Evolutionary conservation across 768 basidiomycete genomes (phyloP).

Genomic region (Collybiopsis confluens): DNA sequence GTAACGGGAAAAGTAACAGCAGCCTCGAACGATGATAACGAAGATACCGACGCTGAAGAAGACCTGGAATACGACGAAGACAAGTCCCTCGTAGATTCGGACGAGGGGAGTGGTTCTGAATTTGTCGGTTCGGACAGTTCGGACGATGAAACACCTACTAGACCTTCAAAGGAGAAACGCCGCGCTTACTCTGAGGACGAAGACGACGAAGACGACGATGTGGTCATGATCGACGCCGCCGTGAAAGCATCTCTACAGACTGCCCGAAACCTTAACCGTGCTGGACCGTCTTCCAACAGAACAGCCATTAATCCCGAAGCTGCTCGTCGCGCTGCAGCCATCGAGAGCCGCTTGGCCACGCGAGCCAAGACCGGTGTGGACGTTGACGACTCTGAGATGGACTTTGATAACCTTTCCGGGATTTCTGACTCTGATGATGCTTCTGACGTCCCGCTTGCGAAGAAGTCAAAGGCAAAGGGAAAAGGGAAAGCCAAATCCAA

Average conservation of each 20-base stretch:
- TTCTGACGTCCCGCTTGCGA: slow-evolving; percentile 9
- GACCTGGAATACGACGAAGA: slow-evolving; percentile 37
- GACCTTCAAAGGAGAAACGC: slow-evolving; percentile 12
- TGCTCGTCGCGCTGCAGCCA: slow-evolving; percentile 44
- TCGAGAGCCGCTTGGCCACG: slow-evolving; percentile 44
- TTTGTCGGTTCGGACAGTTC: slow-evolving; percentile 37
- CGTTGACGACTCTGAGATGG: slow-evolving; percentile 26
- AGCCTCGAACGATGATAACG: slow-evolving; percentile 20
- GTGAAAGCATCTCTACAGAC: slow-evolving; percentile 48
- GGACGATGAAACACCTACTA: slow-evolving; percentile 7
- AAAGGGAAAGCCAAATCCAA: slow-evolving; percentile 25
- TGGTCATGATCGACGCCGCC: slow-evolving; percentile 54
- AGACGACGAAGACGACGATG: slow-evolving; percentile 39
- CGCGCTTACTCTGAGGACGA: slow-evolving; percentile 21
- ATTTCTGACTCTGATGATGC: slow-evolving; percentile 22
- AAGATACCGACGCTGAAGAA: slow-evolving; percentile 30
- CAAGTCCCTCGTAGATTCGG: slow-evolving; percentile 42
- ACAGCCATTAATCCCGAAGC: slow-evolving; percentile 31
- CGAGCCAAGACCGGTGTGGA: slow-evolving; percentile 24
- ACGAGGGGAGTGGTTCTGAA: slow-evolving; percentile 58
- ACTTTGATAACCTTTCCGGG: slow-evolving; percentile 16
- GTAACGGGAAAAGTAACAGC: slow-evolving; percentile 19
- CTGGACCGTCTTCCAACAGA: not conserved
- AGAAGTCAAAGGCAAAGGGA: slow-evolving; percentile 21
- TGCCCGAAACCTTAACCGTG: slow-evolving; percentile 19